phyloP scores from a whole-genome alignment of 164 flowering plant genomes.

The Chloranthus sessilifolius region DNA sequence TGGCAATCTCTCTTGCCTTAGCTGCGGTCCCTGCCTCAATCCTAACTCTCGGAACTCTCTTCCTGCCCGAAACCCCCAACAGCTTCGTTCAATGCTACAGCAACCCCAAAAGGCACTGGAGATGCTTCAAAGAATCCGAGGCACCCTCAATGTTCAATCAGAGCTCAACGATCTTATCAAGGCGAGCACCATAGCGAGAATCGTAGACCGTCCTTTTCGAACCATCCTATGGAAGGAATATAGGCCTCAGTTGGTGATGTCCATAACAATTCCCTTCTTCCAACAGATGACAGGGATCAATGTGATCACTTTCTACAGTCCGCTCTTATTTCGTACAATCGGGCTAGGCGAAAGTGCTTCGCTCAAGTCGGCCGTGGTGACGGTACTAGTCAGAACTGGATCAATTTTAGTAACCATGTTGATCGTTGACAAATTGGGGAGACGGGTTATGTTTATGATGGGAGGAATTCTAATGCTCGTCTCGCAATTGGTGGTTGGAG shows the following conservation, averaged over 20 bases:
- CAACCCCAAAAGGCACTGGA: slow-evolving; percentile 12
- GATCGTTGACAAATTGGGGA: slow-evolving; percentile 17
- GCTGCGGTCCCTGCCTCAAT: slow-evolving; percentile 25
- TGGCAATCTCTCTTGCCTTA: slow-evolving; percentile 27
- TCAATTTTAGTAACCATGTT: slow-evolving; percentile 19
- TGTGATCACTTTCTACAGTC: slow-evolving; percentile 24
- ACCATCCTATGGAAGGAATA: slow-evolving; percentile 11
- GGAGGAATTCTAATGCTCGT: slow-evolving; percentile 25
- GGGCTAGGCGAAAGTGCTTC: slow-evolving; percentile 28
- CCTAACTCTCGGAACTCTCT: slow-evolving; percentile 20
- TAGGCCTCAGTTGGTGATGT: slow-evolving; percentile 25
- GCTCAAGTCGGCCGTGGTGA: slow-evolving; percentile 17
- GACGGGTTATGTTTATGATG: slow-evolving; percentile 14
- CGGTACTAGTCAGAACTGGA: slow-evolving; percentile 12
- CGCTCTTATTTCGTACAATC: slow-evolving; percentile 19
- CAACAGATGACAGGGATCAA: slow-evolving; percentile 28
- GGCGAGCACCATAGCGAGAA: slow-evolving; percentile 14
- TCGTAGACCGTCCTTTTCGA: slow-evolving; percentile 9
- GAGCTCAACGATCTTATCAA: slow-evolving; percentile 43
- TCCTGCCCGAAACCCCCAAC: slow-evolving; percentile 31
- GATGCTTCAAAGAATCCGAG: slow-evolving; percentile 35
- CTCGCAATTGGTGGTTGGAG: slow-evolving; percentile 19
- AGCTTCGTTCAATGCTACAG: slow-evolving; percentile 22
- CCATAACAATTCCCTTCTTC: slow-evolving; percentile 26
- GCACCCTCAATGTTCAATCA: slow-evolving; percentile 40